Evolutionary conservation across 2,329 filamentous ascomycete species (phyloP), one percentile per base, ranked within the genome.

Genomic region (Paecilomyces dactylethromorphus): DNA sequence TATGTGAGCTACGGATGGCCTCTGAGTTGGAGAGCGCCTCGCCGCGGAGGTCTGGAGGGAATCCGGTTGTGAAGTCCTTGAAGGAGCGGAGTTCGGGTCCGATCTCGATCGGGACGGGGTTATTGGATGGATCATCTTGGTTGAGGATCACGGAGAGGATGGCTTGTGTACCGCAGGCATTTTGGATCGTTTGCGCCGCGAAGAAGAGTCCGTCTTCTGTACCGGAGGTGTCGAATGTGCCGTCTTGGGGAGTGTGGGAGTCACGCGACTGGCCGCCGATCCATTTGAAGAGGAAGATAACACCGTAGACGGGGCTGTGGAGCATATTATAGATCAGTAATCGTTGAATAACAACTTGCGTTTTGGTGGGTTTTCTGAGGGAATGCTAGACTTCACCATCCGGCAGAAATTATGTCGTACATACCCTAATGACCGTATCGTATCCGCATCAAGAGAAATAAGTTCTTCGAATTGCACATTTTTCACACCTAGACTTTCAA

Each of bases 211-310:
- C 67, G 63, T 84, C 82, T 62, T 91, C 87, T 18, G 89, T 81
- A 13, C 91, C 91, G 15, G 81, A 82, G 66, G 86, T 80, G 78
- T 97, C 92, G 74, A 91, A 96, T 33, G 79, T 81, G 61, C 94
- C 94, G 73, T 97, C 92, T 64, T 86, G 84, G 0, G 92, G 92
- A 52, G 83, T 83, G 58, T 85, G 81, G 50, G 82, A 76, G 81
- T 88, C 61, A 86, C 92, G 55, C 85, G 90, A 77, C 90, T 68
- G 68, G 59, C 73, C 72, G 55, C 71, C 71, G 54, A 74, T 74
- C 71, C 73, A 99, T 79, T 97, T 97, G 87, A 99, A 99, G 74
- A 99, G 90, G 78, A 99, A 99, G 71, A 99, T 97, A 66, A 99
- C 91, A 69, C 94, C 94, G 78, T 96, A 95, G 56, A 96, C 82